Evolutionary conservation across 2,329 filamentous ascomycete genomes (phyloP).

Genomic region (Ploettnerulaceae sp.): DNA sequence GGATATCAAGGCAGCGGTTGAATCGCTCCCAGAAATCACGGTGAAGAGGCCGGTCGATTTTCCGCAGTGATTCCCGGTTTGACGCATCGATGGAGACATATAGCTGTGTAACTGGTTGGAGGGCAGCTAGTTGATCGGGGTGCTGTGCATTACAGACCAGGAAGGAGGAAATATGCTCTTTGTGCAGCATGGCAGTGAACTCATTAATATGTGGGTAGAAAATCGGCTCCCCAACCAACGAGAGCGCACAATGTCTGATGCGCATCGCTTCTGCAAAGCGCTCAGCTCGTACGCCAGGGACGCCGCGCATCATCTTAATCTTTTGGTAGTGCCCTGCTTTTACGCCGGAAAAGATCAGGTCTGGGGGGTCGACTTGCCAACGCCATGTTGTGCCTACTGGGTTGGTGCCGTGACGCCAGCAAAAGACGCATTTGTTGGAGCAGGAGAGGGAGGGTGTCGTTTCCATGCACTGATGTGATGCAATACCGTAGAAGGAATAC

Average conservation of each 20-base stretch:
- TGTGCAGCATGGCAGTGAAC: constrained; percentile 77
- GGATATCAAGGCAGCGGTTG: constrained; percentile 81
- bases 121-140: constrained; percentile 77
- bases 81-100: constrained; percentile 96
- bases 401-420: constrained; percentile 97
- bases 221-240: constrained; percentile 93
- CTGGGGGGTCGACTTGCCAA: constrained; percentile 88
- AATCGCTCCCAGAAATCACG: constrained; percentile 98
- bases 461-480: constrained; percentile 97
- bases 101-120: constrained; percentile 85
- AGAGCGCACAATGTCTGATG: constrained; percentile 89
- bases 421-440: constrained; percentile 98
- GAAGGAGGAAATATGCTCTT: constrained; percentile 85
- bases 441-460: constrained; percentile 92
- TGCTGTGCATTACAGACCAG: constrained; percentile 97
- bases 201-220: constrained; percentile 98
- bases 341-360: constrained; percentile 84
- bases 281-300: constrained; percentile 87
- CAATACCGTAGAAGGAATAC: constrained; percentile 94
- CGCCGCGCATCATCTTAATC: constrained; percentile 93
- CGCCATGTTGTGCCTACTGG: constrained; percentile 95
- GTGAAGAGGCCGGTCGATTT: constrained; percentile 88
- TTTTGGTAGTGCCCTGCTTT: constrained; percentile 93
- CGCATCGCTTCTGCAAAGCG: constrained; percentile 88
- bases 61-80: constrained; percentile 79